Evolutionary conservation across 1,284 basidiomycete genomes (phyloP), one percentile per base, ranked within the genome.

Genomic region (Entoloma clypeatum): DNA sequence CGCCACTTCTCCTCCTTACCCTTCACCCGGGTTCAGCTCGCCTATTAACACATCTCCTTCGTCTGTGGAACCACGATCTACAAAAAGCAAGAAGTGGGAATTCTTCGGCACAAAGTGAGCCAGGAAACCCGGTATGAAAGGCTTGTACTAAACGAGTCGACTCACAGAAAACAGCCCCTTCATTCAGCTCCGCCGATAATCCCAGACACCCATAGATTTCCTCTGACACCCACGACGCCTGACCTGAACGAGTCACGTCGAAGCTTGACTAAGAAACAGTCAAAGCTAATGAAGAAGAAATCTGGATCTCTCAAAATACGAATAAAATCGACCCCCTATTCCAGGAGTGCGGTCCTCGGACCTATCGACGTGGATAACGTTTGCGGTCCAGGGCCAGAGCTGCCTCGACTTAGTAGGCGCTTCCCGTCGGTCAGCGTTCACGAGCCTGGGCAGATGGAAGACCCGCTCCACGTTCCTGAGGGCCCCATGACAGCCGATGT

Each of bases 21-120:
- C 33, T 10, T 24, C 26, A 7, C 29, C 13, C 17, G 19, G 11
- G 16, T 33, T 30, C 16, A 36, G 33, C 21, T 23, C 14, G 4
- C 27, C 28, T 22, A 24, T 35, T 9, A 36, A 34, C 18, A 14
- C 18, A n/a, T 10, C 42, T 19, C 24, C 43, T 11, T 24, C 22
- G 10, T 21, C 32, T 7, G 31, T 25, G 5, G 23, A 26, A 31
- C 14, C 39, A 18, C 8, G 14, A 3, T 28, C 23, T 39, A 13
- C 19, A 21, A 36, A 36, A 14, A 24, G 39, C 9, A 39, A 30
- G 28, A 45, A 43, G 4, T 50, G 49, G 49, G 38, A 33, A n/a
- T 7, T 48, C 13, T 47, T 50, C 27, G 28, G 24, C 10, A 19
- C 38, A 10, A 50, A 50, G 48, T 39, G 23, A 27, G 29, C 26